phyloP scores from a whole-genome alignment of 2,329 filamentous ascomycete genomes.

The Penicillium sp. region DNA sequence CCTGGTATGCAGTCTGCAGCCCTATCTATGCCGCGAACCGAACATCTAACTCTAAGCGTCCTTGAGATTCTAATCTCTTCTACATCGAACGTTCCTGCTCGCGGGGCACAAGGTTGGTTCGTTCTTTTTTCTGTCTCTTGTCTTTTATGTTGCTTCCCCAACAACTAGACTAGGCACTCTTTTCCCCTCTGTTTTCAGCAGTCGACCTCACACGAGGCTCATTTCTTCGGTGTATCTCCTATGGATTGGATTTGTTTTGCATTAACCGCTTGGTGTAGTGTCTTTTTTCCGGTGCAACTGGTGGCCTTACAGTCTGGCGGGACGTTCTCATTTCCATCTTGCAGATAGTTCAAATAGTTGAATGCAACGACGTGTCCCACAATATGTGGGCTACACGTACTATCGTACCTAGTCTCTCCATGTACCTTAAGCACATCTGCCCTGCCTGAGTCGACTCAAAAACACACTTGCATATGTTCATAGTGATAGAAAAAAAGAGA shows the following conservation, averaged over 20 bases:
- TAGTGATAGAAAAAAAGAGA: too few relatives aligned
- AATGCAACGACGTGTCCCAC: slow-evolving; percentile 11
- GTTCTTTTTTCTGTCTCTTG: slow-evolving; percentile 18
- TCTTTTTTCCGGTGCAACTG: slow-evolving; percentile 5
- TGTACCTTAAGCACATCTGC: not conserved
- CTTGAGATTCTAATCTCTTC: slow-evolving; percentile 17
- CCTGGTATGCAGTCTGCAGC: slow-evolving; percentile 20
- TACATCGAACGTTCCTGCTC: slow-evolving; percentile 20
- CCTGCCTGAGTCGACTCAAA: not conserved
- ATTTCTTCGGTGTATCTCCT: slow-evolving; percentile 4
- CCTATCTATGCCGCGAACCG: slow-evolving; percentile 9
- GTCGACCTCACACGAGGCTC: slow-evolving; percentile 6
- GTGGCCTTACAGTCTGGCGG: not conserved
- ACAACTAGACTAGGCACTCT: slow-evolving; percentile 11
- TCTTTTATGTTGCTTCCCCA: slow-evolving; percentile 18
- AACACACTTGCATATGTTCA: not conserved
- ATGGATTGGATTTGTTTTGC: slow-evolving; percentile 7
- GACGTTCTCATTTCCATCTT: slow-evolving; percentile 13
- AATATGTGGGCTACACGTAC: slow-evolving; percentile 8
- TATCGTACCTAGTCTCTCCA: not conserved
- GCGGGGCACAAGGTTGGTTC: slow-evolving; percentile 37
- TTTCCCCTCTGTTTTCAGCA: slow-evolving; percentile 7
- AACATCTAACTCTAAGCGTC: slow-evolving; percentile 5
- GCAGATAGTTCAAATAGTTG: slow-evolving; percentile 19
- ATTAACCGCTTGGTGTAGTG: slow-evolving; percentile 15